phyloP scores from a whole-genome alignment of 257 asterid species.

The Parsonsia alboflavescens region DNA sequence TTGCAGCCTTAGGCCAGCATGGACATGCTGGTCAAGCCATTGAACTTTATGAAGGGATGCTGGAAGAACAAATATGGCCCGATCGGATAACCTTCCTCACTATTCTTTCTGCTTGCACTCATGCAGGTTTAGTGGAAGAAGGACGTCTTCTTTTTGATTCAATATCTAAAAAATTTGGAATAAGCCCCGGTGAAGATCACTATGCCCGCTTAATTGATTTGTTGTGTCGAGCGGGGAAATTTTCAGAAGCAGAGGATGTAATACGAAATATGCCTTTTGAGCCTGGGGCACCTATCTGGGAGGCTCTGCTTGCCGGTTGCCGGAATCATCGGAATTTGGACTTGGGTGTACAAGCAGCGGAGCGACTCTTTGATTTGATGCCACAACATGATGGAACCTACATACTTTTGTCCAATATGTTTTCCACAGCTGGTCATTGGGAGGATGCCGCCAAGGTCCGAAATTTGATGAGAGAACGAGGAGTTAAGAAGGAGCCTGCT shows the following conservation, averaged over 20 bases:
- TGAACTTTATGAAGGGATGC: slow-evolving; percentile 48
- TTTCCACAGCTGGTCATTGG: slow-evolving; percentile 55
- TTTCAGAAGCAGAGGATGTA: slow-evolving; percentile 45
- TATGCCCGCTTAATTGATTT: slow-evolving; percentile 61
- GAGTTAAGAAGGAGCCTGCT: slow-evolving; percentile 73
- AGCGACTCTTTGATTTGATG: slow-evolving; percentile 45
- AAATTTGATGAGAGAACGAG: slow-evolving; percentile 64
- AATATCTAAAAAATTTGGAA: slow-evolving; percentile 37
- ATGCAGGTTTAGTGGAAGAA: slow-evolving; percentile 58
- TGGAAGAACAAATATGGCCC: slow-evolving; percentile 51
- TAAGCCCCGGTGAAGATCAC: slow-evolving; percentile 69
- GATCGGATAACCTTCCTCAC: slow-evolving; percentile 66
- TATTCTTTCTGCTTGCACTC: slow-evolving; percentile 65
- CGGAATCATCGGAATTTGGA: slow-evolving; percentile 59
- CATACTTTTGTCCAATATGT: slow-evolving; percentile 59
- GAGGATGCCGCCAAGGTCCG: slow-evolving; percentile 48
- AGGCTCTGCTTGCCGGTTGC: slow-evolving; percentile 65
- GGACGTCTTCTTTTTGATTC: slow-evolving; percentile 44
- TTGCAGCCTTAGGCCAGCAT: slow-evolving; percentile 69
- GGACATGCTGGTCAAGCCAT: slow-evolving; percentile 55
- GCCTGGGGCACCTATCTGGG: slow-evolving; percentile 69
- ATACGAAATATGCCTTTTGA: slow-evolving; percentile 45
- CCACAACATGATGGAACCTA: slow-evolving; percentile 75
- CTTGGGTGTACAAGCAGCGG: slow-evolving; percentile 60
- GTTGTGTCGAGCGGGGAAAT: slow-evolving; percentile 56